Base-by-base conservation (phyloP, 2,329 filamentous ascomycete species). In the Tolypocladium tundrense region DNA sequence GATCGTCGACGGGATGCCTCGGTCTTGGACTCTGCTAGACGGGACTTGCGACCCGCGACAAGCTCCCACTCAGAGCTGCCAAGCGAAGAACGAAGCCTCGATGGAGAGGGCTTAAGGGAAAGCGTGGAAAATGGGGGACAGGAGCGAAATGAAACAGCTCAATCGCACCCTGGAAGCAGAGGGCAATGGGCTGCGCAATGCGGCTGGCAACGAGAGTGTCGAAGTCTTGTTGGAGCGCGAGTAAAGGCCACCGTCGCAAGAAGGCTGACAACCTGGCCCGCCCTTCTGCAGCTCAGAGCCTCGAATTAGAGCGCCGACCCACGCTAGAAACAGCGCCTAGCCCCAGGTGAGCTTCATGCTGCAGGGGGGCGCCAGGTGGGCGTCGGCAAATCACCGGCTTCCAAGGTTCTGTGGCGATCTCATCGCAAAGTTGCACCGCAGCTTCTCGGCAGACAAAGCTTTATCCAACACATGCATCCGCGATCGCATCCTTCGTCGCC, bases 241-340 rank as follows among this genome's bases (percentile, higher is more conserved):
- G 58, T 59, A 56, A 62, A 72, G 70, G 70, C 70, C 70, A 72
- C 69, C 63, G 70, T 72, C 70, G 70, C 70, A 70, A 69, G 59
- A 54, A 45, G 42, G 42, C 42, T 35, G 43, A 48, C 42, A 16
- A 31, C 27, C 45, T 27, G 10, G 27, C 27, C 14, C 8, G 8
- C 27, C 45, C 24, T 33, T 19, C 27, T 8, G 7, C 6, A 14
- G 13, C 14, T 5, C 10, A 8, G n/a, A 42, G 42, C 42, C 4
- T 14, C 14, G 45, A 16, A 11, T 16, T 11, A 2, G 24, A 24
- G 3, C 9, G 45, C 2, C 16, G 10, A 27, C 27, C 27, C 45
- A 33, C 27, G 45, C 45, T 33, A 10, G 19, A 51, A 51, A 33
- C 8, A n/a, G 16, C 27, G 48, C 27, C 16, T 35, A 33, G 45